Evolutionary conservation across 495 filamentous ascomycete species (phyloP), one percentile per base, ranked within the genome.

Genomic region (Chlorociboria aeruginascens): DNA sequence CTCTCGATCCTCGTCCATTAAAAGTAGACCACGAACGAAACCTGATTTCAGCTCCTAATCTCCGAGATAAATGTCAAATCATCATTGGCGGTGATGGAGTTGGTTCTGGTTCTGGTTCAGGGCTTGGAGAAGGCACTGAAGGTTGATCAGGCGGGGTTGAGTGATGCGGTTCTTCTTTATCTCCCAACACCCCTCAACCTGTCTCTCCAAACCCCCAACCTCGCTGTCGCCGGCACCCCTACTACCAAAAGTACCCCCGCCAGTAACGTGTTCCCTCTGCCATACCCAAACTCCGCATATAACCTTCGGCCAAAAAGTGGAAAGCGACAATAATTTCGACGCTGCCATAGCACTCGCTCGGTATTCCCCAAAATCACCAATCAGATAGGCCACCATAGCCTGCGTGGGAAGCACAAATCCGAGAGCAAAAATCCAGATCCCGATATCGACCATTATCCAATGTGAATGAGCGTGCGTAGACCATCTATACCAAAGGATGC

Each of bases 301-400:
- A 75, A 67, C 58, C 69, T 66, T 11, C 61, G 66, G 16, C 60
- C 67, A 31, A 71, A 75, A 9, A 70, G 36, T 29, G 69, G 65
- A 49, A 71, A 74, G 0, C 13, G 87, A 72, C 40, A 82, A 72
- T 61, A 95, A 83, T 38, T 73, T 79, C 59, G 94, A 94, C 16
- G 87, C 87, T 17, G 89, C 87, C 50, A 94, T 67, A 6, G 87
- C 88, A 43, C 77, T 84, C 25, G 89, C 89, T 28, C 87, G 85
- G 65, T 88, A 94, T 17, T 79, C 65, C 7, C 86, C 85, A 61
- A 90, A 89, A 12, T 80, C 81, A 62, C 93, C 89, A 30, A 96
- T 88, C 45, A 95, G 68, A 65, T 95, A 95, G 17, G 86, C 92
- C 63, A 94, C 77, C 33, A 81, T 75, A 49, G 78, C 80, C 62